These are phyloP conservation scores for Coffea humblotiana DNA, from an alignment of 305 asterid genomes.

Conservation along the genomic window DNA sequence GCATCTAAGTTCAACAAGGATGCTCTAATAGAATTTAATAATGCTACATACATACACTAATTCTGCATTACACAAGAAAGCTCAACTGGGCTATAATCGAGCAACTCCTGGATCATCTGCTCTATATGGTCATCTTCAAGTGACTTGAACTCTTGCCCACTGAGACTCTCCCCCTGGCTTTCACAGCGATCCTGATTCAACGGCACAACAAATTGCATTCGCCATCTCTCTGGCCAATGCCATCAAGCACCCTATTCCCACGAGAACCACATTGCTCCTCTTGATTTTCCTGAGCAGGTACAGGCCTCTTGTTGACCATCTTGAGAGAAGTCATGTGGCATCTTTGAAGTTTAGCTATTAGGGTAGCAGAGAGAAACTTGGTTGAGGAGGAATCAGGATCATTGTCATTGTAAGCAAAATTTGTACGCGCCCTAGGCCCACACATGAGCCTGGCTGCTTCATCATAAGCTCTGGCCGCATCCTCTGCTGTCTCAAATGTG, in stretches of 20 bases:
- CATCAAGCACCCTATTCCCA: constrained; percentile 12
- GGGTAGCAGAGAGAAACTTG: constrained; percentile 55
- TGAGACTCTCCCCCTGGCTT: constrained; percentile 15
- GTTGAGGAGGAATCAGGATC: constrained; percentile 52
- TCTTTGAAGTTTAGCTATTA: constrained; percentile 73
- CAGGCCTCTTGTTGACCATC: constrained; percentile 37
- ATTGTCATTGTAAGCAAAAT: constrained; percentile 42
- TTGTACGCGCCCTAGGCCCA: constrained; percentile 71
- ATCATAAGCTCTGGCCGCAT: constrained; percentile 85
- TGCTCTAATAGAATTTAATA: background rate
- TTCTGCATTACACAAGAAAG: constrained; percentile 45
- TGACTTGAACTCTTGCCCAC: constrained; percentile 35
- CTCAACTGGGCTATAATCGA: constrained; percentile 67
- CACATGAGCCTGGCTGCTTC: constrained; percentile 86
- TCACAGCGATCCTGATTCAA: constrained; percentile 14
- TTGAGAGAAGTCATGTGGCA: constrained; percentile 60
- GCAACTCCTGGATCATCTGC: constrained; percentile 89
- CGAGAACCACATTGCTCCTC: constrained; percentile 17
- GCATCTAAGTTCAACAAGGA: background rate
- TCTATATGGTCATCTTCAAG: constrained; percentile 79
- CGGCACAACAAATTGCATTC: constrained; percentile 19
- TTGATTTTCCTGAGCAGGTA: constrained; percentile 11
- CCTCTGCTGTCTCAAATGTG: constrained; percentile 87
- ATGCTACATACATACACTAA: constrained; percentile 23
- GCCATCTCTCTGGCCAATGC: constrained; percentile 7